Evolutionary conservation across 106 monocot species (phyloP).

Genomic region (Phalaenopsis aphrodite): DNA sequence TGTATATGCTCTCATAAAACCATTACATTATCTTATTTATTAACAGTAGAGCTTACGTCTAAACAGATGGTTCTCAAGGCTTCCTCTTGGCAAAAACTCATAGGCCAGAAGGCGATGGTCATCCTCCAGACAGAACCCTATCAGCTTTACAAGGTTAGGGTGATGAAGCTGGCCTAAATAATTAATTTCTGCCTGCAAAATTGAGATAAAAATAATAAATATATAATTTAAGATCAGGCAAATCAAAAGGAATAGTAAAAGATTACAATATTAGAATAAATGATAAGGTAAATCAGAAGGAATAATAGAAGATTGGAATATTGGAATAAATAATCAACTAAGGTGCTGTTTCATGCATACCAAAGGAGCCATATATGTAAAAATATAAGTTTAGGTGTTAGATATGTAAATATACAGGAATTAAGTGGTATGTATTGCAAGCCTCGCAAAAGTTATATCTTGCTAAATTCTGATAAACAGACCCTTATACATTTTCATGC

Average conservation of each 20-base stretch:
- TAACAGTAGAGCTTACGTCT: conserved; percentile 47
- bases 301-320: no score
- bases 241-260: background rate
- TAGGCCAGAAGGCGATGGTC: conserved; percentile 86
- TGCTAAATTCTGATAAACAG: no score
- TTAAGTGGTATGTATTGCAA: no score
- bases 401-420: no score
- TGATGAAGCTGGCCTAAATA: conserved; percentile 74
- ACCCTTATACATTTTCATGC: no score
- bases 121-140: conserved; percentile 85
- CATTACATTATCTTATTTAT: background rate
- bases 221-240: background rate
- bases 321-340: no score
- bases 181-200: conserved; percentile 72
- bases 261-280: background rate
- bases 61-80: conserved; percentile 94
- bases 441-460: background rate
- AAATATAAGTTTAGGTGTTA: no score
- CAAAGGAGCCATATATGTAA: no score
- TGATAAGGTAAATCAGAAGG: background rate
- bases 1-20: background rate
- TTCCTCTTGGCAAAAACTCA: conserved; percentile 90
- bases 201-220: background rate
- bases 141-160: conserved; percentile 78
- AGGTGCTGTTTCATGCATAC: no score